A percentile compares a stretch with the other conserved stretches of the same genome.
Evolutionary conservation across 768 basidiomycete species (phyloP).

Genomic region (Cyclocybe aegerita): DNA sequence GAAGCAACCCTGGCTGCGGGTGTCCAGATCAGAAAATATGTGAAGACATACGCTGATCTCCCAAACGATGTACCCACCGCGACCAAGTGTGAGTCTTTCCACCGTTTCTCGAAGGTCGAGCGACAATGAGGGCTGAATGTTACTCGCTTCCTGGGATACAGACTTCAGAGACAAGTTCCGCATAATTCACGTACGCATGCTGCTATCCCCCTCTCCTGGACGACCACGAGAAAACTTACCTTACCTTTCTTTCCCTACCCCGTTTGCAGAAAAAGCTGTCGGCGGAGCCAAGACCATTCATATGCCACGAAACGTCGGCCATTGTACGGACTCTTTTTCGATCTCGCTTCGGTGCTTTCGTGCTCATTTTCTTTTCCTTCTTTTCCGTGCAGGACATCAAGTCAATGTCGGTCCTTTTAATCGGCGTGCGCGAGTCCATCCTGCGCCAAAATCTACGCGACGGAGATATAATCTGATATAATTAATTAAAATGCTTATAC

Average conservation of each 20-base stretch:
- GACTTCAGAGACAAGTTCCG: slow-evolving; percentile 73
- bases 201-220: neutral
- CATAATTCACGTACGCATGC: slow-evolving; percentile 52
- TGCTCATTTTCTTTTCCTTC: neutral
- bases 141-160: slow-evolving; percentile 18
- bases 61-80: slow-evolving; percentile 61
- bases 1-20: slow-evolving; percentile 54
- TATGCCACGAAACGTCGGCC: slow-evolving; percentile 70
- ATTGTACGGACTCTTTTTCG: slow-evolving; percentile 41
- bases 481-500: neutral
- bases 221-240: neutral
- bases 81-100: slow-evolving; percentile 52
- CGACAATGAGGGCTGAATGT: neutral
- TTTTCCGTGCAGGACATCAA: slow-evolving; percentile 33
- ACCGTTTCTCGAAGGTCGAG: neutral
- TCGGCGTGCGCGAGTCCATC: slow-evolving; percentile 42
- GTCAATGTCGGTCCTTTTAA: slow-evolving; percentile 38
- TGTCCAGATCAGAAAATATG: slow-evolving; percentile 54
- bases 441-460: slow-evolving; percentile 37
- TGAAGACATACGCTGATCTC: slow-evolving; percentile 58
- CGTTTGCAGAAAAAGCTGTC: slow-evolving; percentile 51
- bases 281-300: slow-evolving; percentile 56
- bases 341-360: neutral
- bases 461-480: slow-evolving; percentile 24
- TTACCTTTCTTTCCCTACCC: slow-evolving; percentile 1